phyloP scores from a whole-genome alignment of 2,329 filamentous ascomycete genomes.

The Pyricularia sp. region DNA sequence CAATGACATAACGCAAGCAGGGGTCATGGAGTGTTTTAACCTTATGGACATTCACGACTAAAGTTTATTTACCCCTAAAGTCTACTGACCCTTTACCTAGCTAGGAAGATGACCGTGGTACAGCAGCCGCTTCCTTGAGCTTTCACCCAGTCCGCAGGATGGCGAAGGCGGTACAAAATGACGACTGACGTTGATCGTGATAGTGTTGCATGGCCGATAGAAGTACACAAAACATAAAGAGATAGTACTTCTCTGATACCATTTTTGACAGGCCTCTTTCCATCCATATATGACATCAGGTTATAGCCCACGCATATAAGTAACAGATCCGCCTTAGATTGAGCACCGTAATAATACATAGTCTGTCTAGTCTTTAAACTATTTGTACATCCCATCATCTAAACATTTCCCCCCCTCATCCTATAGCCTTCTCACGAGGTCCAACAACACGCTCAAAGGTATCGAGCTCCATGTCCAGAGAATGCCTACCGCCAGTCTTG shows the following conservation, averaged over 20 bases:
- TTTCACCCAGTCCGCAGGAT: not conserved
- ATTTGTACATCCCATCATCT: not conserved
- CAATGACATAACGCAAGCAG: not conserved
- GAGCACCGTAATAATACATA: not conserved
- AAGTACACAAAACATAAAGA: not conserved
- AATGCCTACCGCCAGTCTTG: slow-evolving; percentile 72
- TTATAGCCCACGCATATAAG: not conserved
- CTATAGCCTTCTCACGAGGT: slow-evolving; percentile 36
- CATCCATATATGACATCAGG: not conserved
- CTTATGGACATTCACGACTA: not conserved
- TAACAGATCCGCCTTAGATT: not conserved
- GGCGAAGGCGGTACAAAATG: too few species aligned
- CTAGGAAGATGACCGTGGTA: not conserved
- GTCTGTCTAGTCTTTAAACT: not conserved
- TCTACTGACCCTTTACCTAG: not conserved
- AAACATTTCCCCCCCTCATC: not conserved
- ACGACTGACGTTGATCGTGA: too few species aligned
- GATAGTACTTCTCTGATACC: not conserved
- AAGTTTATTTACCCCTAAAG: not conserved
- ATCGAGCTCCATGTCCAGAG: slow-evolving; percentile 49
- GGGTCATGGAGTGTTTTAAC: not conserved
- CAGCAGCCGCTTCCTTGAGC: not conserved
- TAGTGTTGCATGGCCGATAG: not conserved
- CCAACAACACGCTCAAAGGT: slow-evolving; percentile 47
- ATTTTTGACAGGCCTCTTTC: not conserved